Base-by-base conservation (phyloP, 345 rosid genomes). In the Eucalyptus sp. region DNA sequence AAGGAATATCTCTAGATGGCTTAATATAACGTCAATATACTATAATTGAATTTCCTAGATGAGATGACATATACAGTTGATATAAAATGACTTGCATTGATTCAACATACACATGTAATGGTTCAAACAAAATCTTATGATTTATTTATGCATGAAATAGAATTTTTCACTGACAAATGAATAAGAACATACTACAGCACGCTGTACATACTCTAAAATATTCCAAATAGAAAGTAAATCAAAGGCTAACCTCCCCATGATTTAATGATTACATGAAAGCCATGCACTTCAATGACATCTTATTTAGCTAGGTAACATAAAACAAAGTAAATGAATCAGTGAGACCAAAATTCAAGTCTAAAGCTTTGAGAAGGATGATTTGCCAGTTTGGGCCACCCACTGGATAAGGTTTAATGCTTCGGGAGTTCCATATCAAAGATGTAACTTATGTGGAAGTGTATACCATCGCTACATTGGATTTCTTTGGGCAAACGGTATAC, bases 21-120 rank as follows among this genome's bases (percentile, higher is more conserved):
- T 46, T 46, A 90, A 87, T 89, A 92, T 56, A 60, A 24, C 50
- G 88, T 93, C 90, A 91, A 33, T 88, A 86, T 89, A 87, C 86
- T n/a, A 58, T 64, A 33, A 49, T 31, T 31, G 54, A 60, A 86
- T 50, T 46, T 31, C 66, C 29, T 4, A 29, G 15, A 85, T 62
- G 33, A 62, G 71, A 62, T 29, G 71, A 29, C 15, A 62, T 27
- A 29, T 6, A 62, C 16, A 29, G 4, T 10, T 60, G 66, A 60
- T 25, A 27, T 25, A 60, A 60, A 25, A 60, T 25, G 66, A 62
- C 33, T 62, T 62, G 16, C 33, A 7, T 8, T 29, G 71, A 62
- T 29, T 62, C 33, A 27, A 6, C 17, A 13, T 62, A 62, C 33
- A 7, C 14, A 13, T 29, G 71, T 29, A 31, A 29, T 62, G 11